Conservation (phyloP, 352 stramenopile genomes). For the Phytophthora cajani region DNA sequence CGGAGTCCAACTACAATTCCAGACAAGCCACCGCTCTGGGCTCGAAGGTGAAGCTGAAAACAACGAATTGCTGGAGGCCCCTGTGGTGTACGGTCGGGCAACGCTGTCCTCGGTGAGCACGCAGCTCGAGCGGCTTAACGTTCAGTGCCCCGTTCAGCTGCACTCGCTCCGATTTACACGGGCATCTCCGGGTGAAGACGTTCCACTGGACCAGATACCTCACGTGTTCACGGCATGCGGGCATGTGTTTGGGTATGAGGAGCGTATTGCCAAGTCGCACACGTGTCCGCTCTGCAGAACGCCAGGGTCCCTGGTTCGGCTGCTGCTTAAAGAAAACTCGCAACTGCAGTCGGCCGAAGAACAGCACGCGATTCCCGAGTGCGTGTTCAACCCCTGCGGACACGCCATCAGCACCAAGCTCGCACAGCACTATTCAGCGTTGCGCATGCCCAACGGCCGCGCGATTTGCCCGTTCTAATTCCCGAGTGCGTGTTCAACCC, state of each 20-base stretch:
- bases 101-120: conserved; percentile 58
- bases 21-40: conserved; percentile 45
- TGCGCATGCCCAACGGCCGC: conserved; percentile 80
- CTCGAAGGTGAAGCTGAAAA: conserved; percentile 34
- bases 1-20: conserved; percentile 81
- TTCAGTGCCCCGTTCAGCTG: conserved; percentile 84
- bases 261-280: conserved; percentile 63
- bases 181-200: conserved; percentile 42
- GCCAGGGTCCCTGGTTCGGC: conserved; percentile 66
- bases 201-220: conserved; percentile 63
- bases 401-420: conserved; percentile 77
- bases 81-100: conserved; percentile 39
- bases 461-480: conserved; percentile 84
- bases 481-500: conserved; percentile 86
- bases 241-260: conserved; percentile 83
- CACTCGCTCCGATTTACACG: conserved; percentile 68
- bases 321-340: conserved; percentile 80
- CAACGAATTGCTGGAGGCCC: conserved; percentile 32
- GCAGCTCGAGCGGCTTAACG: conserved; percentile 73
- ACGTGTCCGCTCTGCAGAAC: conserved; percentile 75
- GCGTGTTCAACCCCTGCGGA: conserved; percentile 85
- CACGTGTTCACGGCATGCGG: conserved; percentile 81
- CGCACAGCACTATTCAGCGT: conserved; percentile 58
- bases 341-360: conserved; percentile 68
- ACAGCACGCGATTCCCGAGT: conserved; percentile 70